Percentiles rank a stretch among this genome's conserved stretches.
Evolutionary conservation across 2,329 filamentous ascomycete species (phyloP).

Genomic region (Colletotrichum sp.): DNA sequence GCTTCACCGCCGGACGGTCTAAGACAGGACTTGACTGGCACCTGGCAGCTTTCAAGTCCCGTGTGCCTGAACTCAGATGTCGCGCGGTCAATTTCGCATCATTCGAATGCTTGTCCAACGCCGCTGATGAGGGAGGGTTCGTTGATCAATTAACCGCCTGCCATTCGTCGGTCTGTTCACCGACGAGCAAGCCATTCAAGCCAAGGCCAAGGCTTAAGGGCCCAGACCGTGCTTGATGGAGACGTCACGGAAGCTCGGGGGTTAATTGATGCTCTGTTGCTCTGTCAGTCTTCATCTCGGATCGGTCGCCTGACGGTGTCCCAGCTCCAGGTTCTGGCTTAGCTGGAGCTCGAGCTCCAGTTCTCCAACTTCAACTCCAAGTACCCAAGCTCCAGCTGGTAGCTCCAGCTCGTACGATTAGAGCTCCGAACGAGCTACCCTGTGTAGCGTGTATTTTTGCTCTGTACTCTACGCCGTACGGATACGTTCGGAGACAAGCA

Average conservation of each 20-base stretch:
- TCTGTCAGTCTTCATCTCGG: slow-evolving; percentile 13
- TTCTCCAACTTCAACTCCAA: slow-evolving; percentile 2
- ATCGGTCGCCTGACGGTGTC: background rate
- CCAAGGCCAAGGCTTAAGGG: background rate
- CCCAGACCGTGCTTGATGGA: slow-evolving; percentile 9
- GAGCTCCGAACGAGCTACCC: background rate
- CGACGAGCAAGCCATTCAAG: background rate
- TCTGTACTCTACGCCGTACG: background rate
- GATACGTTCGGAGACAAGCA: background rate
- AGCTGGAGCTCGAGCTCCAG: background rate
- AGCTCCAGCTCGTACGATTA: background rate
- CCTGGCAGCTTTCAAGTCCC: slow-evolving; percentile 10
- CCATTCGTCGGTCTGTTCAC: slow-evolving; percentile 13
- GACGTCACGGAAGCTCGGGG: background rate
- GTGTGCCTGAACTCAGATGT: background rate
- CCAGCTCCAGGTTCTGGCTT: background rate
- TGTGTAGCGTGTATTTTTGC: background rate
- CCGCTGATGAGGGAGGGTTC: slow-evolving; percentile 9
- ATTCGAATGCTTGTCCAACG: slow-evolving; percentile 15
- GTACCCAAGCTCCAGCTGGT: background rate
- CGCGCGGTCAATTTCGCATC: slow-evolving; percentile 6
- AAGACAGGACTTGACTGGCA: slow-evolving; percentile 13
- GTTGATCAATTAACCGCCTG: background rate
- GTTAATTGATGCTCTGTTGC: slow-evolving; percentile 2
- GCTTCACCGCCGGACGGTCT: slow-evolving; percentile 19